Conservation (phyloP, 2,329 filamentous ascomycete genomes). For the Cercospora sp. region DNA sequence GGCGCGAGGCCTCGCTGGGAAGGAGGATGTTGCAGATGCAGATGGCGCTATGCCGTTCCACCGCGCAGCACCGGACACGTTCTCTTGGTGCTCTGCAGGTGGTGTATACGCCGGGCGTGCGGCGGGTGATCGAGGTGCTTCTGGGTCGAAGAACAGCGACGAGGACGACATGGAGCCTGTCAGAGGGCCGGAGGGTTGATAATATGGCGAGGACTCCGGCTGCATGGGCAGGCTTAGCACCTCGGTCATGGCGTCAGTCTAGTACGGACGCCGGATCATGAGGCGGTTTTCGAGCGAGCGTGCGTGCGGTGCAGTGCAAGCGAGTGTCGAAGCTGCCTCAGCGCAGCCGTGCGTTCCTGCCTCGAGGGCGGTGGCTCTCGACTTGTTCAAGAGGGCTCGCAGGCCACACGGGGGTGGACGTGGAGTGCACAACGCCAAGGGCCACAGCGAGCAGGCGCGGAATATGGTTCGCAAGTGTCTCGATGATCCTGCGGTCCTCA, state of each 20-base stretch:
- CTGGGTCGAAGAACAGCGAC: constrained; percentile 44
- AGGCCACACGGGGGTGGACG: neutral
- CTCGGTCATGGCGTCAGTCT: constrained; percentile 43
- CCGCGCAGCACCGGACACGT: constrained; percentile 34
- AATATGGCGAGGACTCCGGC: constrained; percentile 47
- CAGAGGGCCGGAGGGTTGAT: constrained; percentile 43
- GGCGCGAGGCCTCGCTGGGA: constrained; percentile 49
- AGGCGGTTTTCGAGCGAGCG: neutral
- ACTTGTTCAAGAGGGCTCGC: neutral
- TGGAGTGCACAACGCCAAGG: neutral
- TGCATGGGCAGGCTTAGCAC: constrained; percentile 44
- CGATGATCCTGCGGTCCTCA: neutral
- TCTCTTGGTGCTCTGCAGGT: constrained; percentile 39
- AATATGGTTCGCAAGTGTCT: neutral
- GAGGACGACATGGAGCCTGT: constrained; percentile 46
- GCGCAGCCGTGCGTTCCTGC: neutral
- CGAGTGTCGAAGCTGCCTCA: neutral
- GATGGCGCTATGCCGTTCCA: constrained; percentile 29
- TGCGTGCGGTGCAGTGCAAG: neutral
- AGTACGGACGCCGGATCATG: constrained; percentile 16
- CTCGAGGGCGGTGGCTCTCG: neutral
- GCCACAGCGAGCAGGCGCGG: neutral
- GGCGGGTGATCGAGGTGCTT: constrained; percentile 30
- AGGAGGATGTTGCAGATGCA: constrained; percentile 36
- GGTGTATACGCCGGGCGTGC: constrained; percentile 40